Evolutionary conservation across 345 rosid genomes (phyloP), one percentile per base, ranked within the genome.

Genomic region (Linum trigynum): DNA sequence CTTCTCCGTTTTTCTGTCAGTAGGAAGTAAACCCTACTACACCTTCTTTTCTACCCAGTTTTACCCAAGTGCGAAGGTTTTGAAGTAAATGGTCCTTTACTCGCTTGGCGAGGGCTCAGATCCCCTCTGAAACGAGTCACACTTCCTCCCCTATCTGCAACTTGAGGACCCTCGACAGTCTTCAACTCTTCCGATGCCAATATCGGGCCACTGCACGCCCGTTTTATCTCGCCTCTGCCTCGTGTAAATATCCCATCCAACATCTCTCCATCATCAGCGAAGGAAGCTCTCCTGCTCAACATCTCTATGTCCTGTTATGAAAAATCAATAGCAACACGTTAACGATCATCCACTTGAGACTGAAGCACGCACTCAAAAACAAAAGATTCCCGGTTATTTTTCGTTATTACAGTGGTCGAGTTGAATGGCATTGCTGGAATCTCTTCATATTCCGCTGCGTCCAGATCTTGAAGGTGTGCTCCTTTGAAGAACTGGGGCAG

Each of bases 41-140:
- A 23, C 60, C 38, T 1, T 35, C 15, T 48, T n/a, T 50, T n/a
- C 73, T 84, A 87, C 16, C 80, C 89, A 71, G 43, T 69, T 73
- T 85, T 88, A 57, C 91, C 86, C 61, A 91, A 74, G 77, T 77
- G 84, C 38, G 97, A 85, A 37, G 74, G 83, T 71, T 73, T 81
- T 9, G 91, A 89, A 80, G 89, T 86, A 39, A 76, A 75, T 17
- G 84, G 83, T 56, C 83, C 79, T 76, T 85, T 82, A 73, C 82
- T 88, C n/a, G 75, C 74, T 1, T 69, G 74, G 40, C 80, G 76
- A 37, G 92, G 92, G 77, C 89, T 85, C 7, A 15, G 67, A 56
- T 83, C 80, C 55, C 78, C 85, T 81, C 73, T 74, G 50, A 75
- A 71, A 68, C 83, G 87, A 71, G 80, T 80, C 9, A 81, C 72